Percentiles rank a stretch among this genome's conserved stretches.
phyloP scores from a whole-genome alignment of 257 asterid genomes.

The Henckelia pumila region DNA sequence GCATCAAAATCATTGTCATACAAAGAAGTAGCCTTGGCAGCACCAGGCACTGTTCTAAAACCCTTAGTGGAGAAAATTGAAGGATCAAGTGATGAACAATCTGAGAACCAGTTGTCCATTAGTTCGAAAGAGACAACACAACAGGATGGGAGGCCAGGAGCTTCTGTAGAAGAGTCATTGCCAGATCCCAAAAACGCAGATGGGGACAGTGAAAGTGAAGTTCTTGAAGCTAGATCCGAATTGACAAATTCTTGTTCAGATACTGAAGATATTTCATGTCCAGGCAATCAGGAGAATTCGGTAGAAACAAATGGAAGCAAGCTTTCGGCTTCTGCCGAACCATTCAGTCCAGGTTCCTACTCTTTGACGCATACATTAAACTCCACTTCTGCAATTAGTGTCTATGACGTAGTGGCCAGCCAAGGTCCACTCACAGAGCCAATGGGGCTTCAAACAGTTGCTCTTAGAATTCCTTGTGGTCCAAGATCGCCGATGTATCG shows the following conservation, averaged over 20 bases:
- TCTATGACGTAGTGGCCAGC: constrained; percentile 60
- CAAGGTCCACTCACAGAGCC: constrained; percentile 65
- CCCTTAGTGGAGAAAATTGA: constrained; percentile 84
- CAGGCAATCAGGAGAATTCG: constrained; percentile 48
- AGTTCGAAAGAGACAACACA: constrained; percentile 57
- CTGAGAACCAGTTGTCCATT: constrained; percentile 51
- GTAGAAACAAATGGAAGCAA: constrained; percentile 73
- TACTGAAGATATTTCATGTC: constrained; percentile 42
- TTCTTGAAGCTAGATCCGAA: constrained; percentile 43
- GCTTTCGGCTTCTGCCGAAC: constrained; percentile 93
- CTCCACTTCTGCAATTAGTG: constrained; percentile 46
- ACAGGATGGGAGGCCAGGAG: constrained; percentile 43
- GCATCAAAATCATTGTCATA: constrained; percentile 83
- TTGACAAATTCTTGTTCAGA: constrained; percentile 38
- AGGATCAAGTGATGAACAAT: constrained; percentile 60
- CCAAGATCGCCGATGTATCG: constrained; percentile 88
- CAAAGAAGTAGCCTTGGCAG: constrained; percentile 93
- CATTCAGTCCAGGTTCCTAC: constrained; percentile 78
- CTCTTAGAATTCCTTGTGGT: constrained; percentile 93
- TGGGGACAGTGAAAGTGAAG: constrained; percentile 43
- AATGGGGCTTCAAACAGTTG: constrained; percentile 67
- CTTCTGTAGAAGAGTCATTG: constrained; percentile 40
- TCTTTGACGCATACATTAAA: constrained; percentile 43
- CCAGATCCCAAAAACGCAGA: constrained; percentile 43
- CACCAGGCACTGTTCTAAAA: constrained; percentile 97